Conservation (phyloP, 768 basidiomycete genomes). For the Russula brevipes region DNA sequence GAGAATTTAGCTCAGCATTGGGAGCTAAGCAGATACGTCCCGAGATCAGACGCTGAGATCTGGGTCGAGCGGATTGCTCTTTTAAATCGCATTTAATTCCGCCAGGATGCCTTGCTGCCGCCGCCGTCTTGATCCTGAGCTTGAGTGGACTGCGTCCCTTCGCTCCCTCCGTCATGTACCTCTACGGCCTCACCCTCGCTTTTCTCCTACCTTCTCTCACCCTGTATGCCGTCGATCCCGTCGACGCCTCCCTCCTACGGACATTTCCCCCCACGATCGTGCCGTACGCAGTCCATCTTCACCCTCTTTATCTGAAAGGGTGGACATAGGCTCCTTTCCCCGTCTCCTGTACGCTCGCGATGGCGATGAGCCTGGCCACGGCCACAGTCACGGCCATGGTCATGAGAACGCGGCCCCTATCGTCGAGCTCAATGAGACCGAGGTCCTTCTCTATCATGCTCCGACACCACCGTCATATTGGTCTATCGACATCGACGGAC, state of each 20-base stretch:
- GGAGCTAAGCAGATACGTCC: background rate
- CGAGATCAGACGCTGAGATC: slow-evolving; percentile 23
- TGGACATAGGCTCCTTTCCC: background rate
- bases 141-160: background rate
- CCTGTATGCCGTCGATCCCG: slow-evolving; percentile 18
- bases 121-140: background rate
- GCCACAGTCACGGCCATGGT: slow-evolving; percentile 41
- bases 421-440: slow-evolving; percentile 71
- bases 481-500: slow-evolving; percentile 66
- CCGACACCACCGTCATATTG: slow-evolving; percentile 80
- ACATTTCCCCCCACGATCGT: slow-evolving; percentile 27
- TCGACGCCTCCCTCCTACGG: slow-evolving; percentile 15
- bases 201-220: slow-evolving; percentile 24
- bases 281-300: background rate
- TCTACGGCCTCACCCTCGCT: slow-evolving; percentile 13
- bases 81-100: background rate
- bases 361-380: slow-evolving; percentile 26
- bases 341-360: slow-evolving; percentile 3
- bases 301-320: background rate
- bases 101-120: background rate
- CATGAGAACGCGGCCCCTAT: slow-evolving; percentile 47
- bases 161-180: slow-evolving; percentile 20
- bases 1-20: background rate
- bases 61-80: background rate
- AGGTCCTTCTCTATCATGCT: slow-evolving; percentile 55